Base-by-base conservation (phyloP, 2,329 filamentous ascomycete genomes). In the Cytospora piceicola region DNA sequence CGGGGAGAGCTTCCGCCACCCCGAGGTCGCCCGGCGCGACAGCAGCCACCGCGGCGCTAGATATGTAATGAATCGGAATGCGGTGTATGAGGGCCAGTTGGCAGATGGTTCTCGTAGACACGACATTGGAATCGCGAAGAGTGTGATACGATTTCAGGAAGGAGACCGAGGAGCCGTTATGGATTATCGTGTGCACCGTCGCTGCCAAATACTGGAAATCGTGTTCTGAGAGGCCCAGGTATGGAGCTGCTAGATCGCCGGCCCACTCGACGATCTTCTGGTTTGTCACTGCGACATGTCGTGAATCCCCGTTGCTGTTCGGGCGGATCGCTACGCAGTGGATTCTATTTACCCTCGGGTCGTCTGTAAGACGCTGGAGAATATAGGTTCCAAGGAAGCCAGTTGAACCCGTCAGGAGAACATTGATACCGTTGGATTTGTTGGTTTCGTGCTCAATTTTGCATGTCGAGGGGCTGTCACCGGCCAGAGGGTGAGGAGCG, bases 131-230 rank as follows among this genome's bases (percentile, higher is more conserved):
- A 1, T 58, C 56, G 1, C 73, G 70, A 0, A 82, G 71, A 30
- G 30, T 71, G 12, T 69, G 24, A 68, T 81, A 82, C 1, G 71
- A 69, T 32, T 81, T 75, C 68, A 73, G 61, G 70, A 73, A 79
- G 14, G 72, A 77, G n/a, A 74, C 72, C 32, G 78, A 75, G 15
- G 81, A 80, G 15, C 80, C 83, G 62, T 75, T 78, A 71, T 86
- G 88, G 29, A 90, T 81, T 58, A 90, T 80, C 20, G 74, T 69
- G 60, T 62, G 24, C 14, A 56, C 36, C 0, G 20, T 56, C 52
- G 15, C n/a, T n/a, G 57, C 17, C 15, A 71, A 34, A 6, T 20
- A 3, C 4, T 30, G 5, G n/a, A 67, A 69, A 7, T 63, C 58
- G 6, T 60, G 61, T 2, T 49, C 22, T 6, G 62, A 60, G 2